Percentiles rank a stretch among this genome's conserved stretches.
Evolutionary conservation across 768 basidiomycete species (phyloP).

Genomic region (Russula virescens): DNA sequence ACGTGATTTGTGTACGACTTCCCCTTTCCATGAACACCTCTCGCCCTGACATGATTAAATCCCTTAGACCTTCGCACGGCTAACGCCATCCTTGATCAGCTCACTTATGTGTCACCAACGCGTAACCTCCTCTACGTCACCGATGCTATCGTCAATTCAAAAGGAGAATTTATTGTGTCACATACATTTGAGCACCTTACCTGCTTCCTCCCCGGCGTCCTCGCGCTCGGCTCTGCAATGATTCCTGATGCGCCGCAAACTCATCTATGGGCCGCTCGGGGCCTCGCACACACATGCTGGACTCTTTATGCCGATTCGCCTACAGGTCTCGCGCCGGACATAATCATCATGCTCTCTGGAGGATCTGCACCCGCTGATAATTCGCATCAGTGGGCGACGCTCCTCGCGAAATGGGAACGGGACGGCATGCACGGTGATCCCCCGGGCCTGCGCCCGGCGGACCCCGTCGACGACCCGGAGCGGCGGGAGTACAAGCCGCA

Average conservation of each 20-base stretch:
- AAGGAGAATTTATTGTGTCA: conserved; percentile 22
- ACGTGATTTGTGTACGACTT: conserved; percentile 57
- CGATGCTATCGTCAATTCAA: conserved; percentile 34
- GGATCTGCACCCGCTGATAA: background rate
- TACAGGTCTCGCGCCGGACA: conserved; percentile 66
- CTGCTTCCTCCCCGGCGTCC: conserved; percentile 72
- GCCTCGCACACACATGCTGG: conserved; percentile 69
- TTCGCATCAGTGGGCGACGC: conserved; percentile 14
- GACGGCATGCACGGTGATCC: conserved; percentile 8
- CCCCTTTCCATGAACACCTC: background rate
- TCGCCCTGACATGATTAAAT: background rate
- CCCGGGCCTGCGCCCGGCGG: conserved; percentile 1
- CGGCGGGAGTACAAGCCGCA: conserved; percentile 48
- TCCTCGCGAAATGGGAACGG: conserved; percentile 26
- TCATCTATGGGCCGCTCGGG: conserved; percentile 73
- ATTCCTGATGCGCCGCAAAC: conserved; percentile 51
- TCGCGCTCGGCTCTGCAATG: conserved; percentile 64
- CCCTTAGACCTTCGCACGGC: conserved; percentile 53
- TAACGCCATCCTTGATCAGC: conserved; percentile 52
- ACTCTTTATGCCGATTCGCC: conserved; percentile 66
- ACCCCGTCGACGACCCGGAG: background rate
- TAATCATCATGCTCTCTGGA: conserved; percentile 31
- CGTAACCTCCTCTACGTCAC: conserved; percentile 71
- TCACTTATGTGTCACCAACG: conserved; percentile 60
- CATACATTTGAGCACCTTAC: conserved; percentile 73